phyloP scores from a whole-genome alignment of 768 basidiomycete genomes.

The Amyloporia xantha region DNA sequence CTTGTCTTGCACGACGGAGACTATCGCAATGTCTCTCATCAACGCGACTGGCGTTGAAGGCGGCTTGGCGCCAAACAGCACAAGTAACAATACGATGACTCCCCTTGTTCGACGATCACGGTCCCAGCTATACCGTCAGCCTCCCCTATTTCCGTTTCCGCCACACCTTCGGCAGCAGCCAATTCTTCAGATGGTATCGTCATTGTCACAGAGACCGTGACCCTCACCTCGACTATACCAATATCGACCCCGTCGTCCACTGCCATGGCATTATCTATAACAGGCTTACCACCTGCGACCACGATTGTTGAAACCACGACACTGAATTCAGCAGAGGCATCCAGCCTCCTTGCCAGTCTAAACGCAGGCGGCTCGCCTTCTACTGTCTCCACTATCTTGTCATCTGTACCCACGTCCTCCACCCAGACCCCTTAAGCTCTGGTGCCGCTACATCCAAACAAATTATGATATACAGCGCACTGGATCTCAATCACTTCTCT shows the following conservation, averaged over 20 bases:
- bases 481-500: no score
- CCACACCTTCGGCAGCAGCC: neutral
- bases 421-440: no score
- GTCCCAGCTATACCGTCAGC: slow-evolving; percentile 14
- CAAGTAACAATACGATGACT: slow-evolving; percentile 14
- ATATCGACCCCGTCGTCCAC: neutral
- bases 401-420: no score
- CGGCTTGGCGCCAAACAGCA: slow-evolving; percentile 25
- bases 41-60: slow-evolving; percentile 40
- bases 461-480: no score
- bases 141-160: neutral
- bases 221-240: neutral
- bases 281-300: slow-evolving; percentile 7
- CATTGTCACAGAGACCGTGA: neutral
- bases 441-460: no score
- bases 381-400: slow-evolving; percentile 5
- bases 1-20: slow-evolving; percentile 46
- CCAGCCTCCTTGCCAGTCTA: slow-evolving; percentile 34
- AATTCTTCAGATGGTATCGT: neutral
- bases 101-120: no score
- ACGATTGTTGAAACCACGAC: slow-evolving; percentile 32
- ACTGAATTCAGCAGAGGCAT: slow-evolving; percentile 36
- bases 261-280: neutral
- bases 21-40: slow-evolving; percentile 41
- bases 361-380: slow-evolving; percentile 16